Evolutionary conservation across 805 yeast genomes (phyloP).

Genomic region (Yarrowia sp.): DNA sequence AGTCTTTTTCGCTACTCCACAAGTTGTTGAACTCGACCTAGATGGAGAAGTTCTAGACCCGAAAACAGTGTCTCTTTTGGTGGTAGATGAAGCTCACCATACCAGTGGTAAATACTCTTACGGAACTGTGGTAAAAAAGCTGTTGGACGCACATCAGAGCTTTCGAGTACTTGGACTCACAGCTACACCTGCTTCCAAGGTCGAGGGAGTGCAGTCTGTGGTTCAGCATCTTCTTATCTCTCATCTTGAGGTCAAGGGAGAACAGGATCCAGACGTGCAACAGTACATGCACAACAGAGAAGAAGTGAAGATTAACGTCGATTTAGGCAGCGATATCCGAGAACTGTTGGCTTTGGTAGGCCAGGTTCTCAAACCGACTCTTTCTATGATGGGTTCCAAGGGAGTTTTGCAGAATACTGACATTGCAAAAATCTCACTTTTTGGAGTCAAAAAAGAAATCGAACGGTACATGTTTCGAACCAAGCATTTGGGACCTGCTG

Average conservation of each 20-base stretch:
- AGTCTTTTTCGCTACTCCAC: constrained; percentile 93
- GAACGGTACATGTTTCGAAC: constrained; percentile 41
- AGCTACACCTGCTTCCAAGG: constrained; percentile 91
- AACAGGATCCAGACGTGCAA: constrained; percentile 72
- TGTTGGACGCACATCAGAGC: constrained; percentile 59
- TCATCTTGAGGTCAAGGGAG: constrained; percentile 79
- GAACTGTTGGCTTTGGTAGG: constrained; percentile 54
- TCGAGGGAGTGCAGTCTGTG: constrained; percentile 84
- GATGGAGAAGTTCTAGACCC: constrained; percentile 73
- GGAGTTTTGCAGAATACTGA: constrained; percentile 63
- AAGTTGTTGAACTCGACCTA: constrained; percentile 89
- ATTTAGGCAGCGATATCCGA: constrained; percentile 51
- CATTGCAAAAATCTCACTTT: constrained; percentile 66
- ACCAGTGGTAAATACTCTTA: constrained; percentile 90
- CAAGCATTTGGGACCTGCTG: constrained; percentile 28
- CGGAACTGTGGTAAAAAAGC: constrained; percentile 69
- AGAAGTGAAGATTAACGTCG: constrained; percentile 57
- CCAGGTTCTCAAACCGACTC: constrained; percentile 63
- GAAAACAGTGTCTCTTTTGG: constrained; percentile 65
- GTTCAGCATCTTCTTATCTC: constrained; percentile 71
- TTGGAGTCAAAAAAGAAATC: constrained; percentile 65
- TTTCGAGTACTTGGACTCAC: constrained; percentile 81
- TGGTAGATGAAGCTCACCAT: constrained; percentile 94
- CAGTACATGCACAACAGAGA: constrained; percentile 70
- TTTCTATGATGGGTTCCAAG: constrained; percentile 60